Base-by-base conservation (phyloP, 805 yeast species). In the Lachancea sp. region DNA sequence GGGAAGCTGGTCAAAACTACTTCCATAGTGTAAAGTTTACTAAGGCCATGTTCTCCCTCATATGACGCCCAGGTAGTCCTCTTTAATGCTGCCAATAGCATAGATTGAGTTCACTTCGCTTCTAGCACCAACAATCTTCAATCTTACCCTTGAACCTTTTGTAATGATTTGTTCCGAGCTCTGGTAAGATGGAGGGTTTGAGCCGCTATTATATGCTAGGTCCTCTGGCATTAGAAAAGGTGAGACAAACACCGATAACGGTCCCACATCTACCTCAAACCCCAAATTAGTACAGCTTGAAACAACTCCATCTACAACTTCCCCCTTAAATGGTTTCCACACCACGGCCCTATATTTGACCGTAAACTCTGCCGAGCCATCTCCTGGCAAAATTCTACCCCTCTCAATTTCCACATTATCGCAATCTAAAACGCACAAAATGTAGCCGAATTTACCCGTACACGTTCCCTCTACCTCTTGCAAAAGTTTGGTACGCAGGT, bases 381-480 rank as follows among this genome's bases (percentile, higher is more conserved):
- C 79, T 18, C 89, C 81, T 2, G 97, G 95, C 32, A 92, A 74
- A 48, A 92, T 85, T 52, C 84, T 72, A 15, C 98, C 98, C 52
- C 87, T 82, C 35, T 96, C 98, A 25, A 92, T 94, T 58, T 92
- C 97, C 43, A 92, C 87, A 50, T 81, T 77, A 83, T 86, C 87
- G 50, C 94, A 86, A 59, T 92, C 97, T 59, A 92, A 71, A 32
- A 92, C 98, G 65, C 97, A 90, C 43, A 92, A 81, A 50, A 92
- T 92, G 63, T 92, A 92, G 11, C 98, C 98, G 69, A 92, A 92
- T 64, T 92, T 96, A 54, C 98, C 98, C 0, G 97, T 89, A 67
- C 97, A 92, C 1, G 97, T 88, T 19, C 98, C 98, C 67, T 92
- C 98, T 31, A 92, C 98, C 60, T 92, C 98, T 49, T 86, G 88